Percentiles rank a stretch among this genome's conserved stretches.
These are phyloP conservation scores for Chionographis japonica DNA, from an alignment of 106 monocot genomes.

Conservation along the genomic window DNA sequence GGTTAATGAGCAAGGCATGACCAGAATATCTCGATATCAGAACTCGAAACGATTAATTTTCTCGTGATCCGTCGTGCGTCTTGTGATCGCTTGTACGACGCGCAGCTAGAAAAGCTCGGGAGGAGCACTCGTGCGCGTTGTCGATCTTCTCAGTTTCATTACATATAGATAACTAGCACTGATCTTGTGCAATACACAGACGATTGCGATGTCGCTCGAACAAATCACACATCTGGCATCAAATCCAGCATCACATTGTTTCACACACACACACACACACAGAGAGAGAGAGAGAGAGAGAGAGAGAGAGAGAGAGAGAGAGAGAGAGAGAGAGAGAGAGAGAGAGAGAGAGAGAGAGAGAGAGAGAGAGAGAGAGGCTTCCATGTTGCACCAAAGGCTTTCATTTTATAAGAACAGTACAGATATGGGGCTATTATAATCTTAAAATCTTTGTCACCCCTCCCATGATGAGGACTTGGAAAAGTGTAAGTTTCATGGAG, in stretches of 20 bases:
- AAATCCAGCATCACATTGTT: too few species aligned
- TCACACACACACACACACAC: too few species aligned
- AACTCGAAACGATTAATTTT: slow-evolving; percentile 6
- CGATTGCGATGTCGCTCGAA: too few species aligned
- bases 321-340: too few species aligned
- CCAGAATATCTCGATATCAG: slow-evolving; percentile 34
- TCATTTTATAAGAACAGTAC: too few species aligned
- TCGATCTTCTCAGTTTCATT: slow-evolving; percentile 12
- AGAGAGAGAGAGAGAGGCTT: too few species aligned
- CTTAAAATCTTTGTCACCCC: slow-evolving; percentile 40
- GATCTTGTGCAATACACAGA: too few species aligned
- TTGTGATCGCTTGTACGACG: slow-evolving; percentile 20
- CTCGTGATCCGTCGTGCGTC: not conserved
- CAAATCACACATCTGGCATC: too few species aligned
- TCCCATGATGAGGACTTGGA: slow-evolving; percentile 25
- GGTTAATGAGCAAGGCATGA: not conserved
- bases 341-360: too few species aligned
- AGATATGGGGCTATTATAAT: slow-evolving; percentile 5
- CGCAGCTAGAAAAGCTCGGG: slow-evolving; percentile 36
- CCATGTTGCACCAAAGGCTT: too few species aligned
- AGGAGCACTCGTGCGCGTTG: slow-evolving; percentile 39
- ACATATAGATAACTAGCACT: not conserved
- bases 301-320: too few species aligned
- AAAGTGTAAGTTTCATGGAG: slow-evolving; percentile 6
- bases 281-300: too few species aligned